Evolutionary conservation across 2,329 filamentous ascomycete species (phyloP).

Genomic region (Talaromyces verruculosus): DNA sequence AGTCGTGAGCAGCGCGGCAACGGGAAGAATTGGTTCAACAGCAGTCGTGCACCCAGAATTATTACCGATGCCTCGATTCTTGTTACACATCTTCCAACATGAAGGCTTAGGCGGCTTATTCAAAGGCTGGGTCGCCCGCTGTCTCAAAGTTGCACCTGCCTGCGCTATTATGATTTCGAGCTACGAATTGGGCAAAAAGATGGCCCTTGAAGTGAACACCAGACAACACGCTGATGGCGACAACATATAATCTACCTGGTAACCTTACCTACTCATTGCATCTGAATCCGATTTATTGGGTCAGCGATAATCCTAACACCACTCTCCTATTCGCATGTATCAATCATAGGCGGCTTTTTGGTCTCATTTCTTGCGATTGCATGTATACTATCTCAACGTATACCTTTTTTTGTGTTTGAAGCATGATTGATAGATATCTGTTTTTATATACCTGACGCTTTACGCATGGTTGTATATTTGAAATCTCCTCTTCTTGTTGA

Average conservation of each 20-base stretch:
- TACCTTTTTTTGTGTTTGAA: slow-evolving; percentile 1
- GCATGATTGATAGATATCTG: slow-evolving; percentile 11
- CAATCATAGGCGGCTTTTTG: slow-evolving; percentile 4
- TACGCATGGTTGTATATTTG: slow-evolving; percentile 5
- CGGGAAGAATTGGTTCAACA: slow-evolving; percentile 20
- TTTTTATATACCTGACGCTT: slow-evolving; percentile 5
- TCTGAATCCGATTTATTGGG: not conserved
- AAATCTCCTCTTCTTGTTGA: not conserved
- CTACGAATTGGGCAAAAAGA: slow-evolving; percentile 92
- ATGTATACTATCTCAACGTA: not conserved
- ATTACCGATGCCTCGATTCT: slow-evolving; percentile 72
- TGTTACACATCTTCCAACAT: slow-evolving; percentile 87
- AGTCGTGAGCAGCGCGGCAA: slow-evolving; percentile 24
- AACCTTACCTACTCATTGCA: not conserved
- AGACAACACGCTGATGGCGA: slow-evolving; percentile 31
- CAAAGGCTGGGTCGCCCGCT: slow-evolving; percentile 86
- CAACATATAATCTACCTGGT: slow-evolving; percentile 1
- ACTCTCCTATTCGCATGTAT: slow-evolving; percentile 4
- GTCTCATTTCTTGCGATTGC: slow-evolving; percentile 1
- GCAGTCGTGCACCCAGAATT: slow-evolving; percentile 62
- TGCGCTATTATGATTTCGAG: slow-evolving; percentile 99
- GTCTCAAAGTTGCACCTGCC: slow-evolving; percentile 89
- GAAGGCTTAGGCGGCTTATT: slow-evolving; percentile 82
- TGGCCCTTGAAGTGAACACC: slow-evolving; percentile 73
- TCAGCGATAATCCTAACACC: not conserved